Percentiles rank a stretch among this genome's conserved stretches.
Conservation (phyloP, 139 green algal genomes). For the Closterium sp. region DNA sequence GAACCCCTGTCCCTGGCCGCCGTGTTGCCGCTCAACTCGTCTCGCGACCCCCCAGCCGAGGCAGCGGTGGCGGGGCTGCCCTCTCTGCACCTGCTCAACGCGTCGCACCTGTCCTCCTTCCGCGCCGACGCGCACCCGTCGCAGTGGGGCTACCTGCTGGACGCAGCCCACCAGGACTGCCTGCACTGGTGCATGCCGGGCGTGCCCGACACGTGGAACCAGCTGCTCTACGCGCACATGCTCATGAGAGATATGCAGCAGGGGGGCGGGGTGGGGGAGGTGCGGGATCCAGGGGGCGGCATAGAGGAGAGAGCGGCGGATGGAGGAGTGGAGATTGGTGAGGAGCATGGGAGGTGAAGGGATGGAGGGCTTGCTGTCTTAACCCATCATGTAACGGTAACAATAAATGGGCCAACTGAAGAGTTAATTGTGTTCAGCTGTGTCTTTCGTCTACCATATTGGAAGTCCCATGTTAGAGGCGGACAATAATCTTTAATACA, state of each 20-base stretch:
- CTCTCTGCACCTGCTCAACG: slow-evolving; percentile 14
- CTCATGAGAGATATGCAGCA: neutral
- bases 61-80: slow-evolving; percentile 3
- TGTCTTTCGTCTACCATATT: no score
- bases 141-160: slow-evolving; percentile 9
- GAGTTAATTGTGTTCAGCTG: no score
- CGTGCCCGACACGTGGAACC: slow-evolving; percentile 45
- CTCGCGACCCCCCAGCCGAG: neutral
- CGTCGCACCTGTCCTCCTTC: slow-evolving; percentile 41
- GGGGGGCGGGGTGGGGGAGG: neutral
- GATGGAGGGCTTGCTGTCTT: no score
- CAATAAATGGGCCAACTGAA: no score
- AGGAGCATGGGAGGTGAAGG: neutral
- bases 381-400: no score
- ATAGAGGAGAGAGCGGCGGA: neutral
- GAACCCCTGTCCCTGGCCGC: neutral
- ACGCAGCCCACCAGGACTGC: slow-evolving; percentile 15
- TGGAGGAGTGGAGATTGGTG: neutral
- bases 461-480: no score
- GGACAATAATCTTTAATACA: no score
- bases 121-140: slow-evolving; percentile 33
- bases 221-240: slow-evolving; percentile 28
- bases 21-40: neutral
- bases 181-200: slow-evolving; percentile 44
- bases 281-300: neutral